A percentile compares a stretch with the other conserved stretches of the same genome.
Evolutionary conservation across 768 basidiomycete genomes (phyloP).

Genomic region (Cystobasidium ongulense): DNA sequence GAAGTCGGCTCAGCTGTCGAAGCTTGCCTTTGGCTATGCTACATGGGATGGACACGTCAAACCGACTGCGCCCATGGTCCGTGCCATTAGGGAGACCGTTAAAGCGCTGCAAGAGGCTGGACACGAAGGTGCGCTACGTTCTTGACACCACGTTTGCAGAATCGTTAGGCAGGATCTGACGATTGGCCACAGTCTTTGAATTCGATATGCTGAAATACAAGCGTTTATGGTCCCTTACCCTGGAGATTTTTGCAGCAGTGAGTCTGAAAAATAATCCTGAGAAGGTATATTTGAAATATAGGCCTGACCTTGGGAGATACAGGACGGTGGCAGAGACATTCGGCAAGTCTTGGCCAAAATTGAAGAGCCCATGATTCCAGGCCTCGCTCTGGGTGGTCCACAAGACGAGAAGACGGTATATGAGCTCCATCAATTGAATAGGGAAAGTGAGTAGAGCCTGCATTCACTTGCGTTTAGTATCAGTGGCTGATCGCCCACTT

Average conservation of each 20-base stretch:
- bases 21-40: conserved; percentile 20
- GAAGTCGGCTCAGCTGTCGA: not conserved
- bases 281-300: not conserved
- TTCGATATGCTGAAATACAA: conserved; percentile 22
- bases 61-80: conserved; percentile 1
- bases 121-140: conserved; percentile 12
- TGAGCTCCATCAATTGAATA: conserved; percentile 24
- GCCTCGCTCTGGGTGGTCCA: not conserved
- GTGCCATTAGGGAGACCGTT: conserved; percentile 10
- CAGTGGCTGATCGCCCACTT: not conserved
- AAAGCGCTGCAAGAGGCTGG: conserved; percentile 21
- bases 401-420: conserved; percentile 19
- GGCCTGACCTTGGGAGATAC: not conserved
- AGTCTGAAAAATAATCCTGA: not conserved
- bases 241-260: not conserved
- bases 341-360: not conserved
- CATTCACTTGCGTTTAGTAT: not conserved
- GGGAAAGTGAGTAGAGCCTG: conserved; percentile 4
- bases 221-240: not conserved
- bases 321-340: conserved; percentile 13
- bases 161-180: not conserved
- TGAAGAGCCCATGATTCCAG: conserved; percentile 3
- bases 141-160: not conserved
- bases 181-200: conserved; percentile 20
- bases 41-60: not conserved